Evolutionary conservation across 164 flowering plant species (phyloP).

Genomic region (Macadamia tetraphylla): DNA sequence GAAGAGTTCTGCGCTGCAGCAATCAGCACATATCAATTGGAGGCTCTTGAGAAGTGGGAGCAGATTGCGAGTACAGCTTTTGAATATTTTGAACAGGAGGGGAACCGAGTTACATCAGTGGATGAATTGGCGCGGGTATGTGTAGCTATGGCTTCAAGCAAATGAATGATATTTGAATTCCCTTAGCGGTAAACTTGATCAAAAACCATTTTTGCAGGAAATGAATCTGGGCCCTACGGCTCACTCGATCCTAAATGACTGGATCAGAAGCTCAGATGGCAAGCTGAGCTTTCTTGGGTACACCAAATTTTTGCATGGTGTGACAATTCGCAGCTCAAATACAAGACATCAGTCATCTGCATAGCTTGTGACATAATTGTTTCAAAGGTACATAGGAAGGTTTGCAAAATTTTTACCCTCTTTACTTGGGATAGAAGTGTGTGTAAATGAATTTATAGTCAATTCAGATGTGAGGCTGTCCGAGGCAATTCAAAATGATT

Average conservation of each 20-base stretch:
- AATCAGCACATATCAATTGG: slow-evolving; percentile 61
- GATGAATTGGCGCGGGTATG: slow-evolving; percentile 60
- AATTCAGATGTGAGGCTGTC: background rate
- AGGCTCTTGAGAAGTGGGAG: slow-evolving; percentile 71
- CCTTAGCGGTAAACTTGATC: background rate
- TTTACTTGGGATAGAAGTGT: slow-evolving; percentile 1
- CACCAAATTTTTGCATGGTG: slow-evolving; percentile 72
- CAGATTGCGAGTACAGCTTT: slow-evolving; percentile 47
- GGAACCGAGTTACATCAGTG: slow-evolving; percentile 51
- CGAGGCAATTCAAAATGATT: background rate
- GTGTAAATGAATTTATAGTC: background rate
- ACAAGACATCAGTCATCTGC: slow-evolving; percentile 36
- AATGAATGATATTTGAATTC: background rate
- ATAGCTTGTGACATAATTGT: background rate
- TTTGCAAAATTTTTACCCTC: background rate
- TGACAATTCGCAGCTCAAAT: slow-evolving; percentile 47
- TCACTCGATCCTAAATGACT: slow-evolving; percentile 44
- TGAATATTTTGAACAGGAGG: slow-evolving; percentile 57
- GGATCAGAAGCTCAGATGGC: slow-evolving; percentile 58
- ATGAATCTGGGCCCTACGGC: slow-evolving; percentile 54
- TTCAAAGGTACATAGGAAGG: slow-evolving; percentile 6
- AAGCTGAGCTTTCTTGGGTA: slow-evolving; percentile 65
- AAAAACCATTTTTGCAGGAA: slow-evolving; percentile 39
- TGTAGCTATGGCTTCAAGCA: background rate
- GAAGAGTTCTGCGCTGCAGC: slow-evolving; percentile 86